A percentile compares a stretch with the other conserved stretches of the same genome.
These are phyloP conservation scores for Agarophyton chilense DNA, from an alignment of 23 red algal species.

Conservation along the genomic window DNA sequence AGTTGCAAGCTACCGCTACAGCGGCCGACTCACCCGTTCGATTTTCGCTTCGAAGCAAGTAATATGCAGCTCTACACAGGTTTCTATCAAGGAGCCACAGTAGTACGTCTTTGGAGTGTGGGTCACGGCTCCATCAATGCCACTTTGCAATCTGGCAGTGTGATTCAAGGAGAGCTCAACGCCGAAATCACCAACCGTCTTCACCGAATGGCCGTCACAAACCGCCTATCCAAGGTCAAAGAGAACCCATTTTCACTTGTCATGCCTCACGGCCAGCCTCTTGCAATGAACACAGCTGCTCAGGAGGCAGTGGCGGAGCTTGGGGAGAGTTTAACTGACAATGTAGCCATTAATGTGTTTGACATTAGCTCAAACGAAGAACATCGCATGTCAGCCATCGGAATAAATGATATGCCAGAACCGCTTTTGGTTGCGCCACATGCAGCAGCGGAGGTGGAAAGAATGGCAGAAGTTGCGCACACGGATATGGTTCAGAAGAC, in stretches of 20 bases:
- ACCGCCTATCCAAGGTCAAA: conserved; percentile 43
- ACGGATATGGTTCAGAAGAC: not conserved
- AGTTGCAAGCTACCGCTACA: conserved; percentile 39
- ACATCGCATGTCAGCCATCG: not conserved
- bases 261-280: conserved; percentile 23
- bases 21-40: conserved; percentile 51
- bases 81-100: conserved; percentile 72
- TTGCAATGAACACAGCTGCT: not conserved
- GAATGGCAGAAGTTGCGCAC: conserved; percentile 20
- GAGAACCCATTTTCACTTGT: conserved; percentile 20
- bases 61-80: conserved; percentile 68
- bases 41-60: conserved; percentile 59
- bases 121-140: conserved; percentile 67
- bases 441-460: conserved; percentile 6
- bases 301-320: conserved; percentile 10
- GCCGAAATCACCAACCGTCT: conserved; percentile 47
- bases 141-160: conserved; percentile 60
- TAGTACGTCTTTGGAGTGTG: conserved; percentile 49
- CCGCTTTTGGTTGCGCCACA: conserved; percentile 3
- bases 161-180: conserved; percentile 69
- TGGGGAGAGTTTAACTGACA: not conserved
- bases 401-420: not conserved
- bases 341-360: not conserved
- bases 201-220: conserved; percentile 49
- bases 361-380: conserved; percentile 6